phyloP scores from a whole-genome alignment of 176 grass and related monocot species.

The Rhynchospora pubera region DNA sequence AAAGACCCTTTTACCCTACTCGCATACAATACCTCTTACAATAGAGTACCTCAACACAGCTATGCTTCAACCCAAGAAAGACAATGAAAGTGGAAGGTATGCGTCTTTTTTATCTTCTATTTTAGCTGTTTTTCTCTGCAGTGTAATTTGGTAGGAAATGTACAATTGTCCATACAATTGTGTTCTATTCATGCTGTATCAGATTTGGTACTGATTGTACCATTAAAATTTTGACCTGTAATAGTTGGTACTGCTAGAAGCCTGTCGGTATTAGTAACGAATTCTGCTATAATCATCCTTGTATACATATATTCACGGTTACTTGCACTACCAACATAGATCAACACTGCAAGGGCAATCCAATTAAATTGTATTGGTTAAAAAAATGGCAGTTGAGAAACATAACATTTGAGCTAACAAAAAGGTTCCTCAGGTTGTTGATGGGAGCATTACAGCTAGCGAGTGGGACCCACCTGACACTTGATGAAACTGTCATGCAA shows the following conservation, averaged over 20 bases:
- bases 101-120: not conserved
- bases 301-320: not conserved
- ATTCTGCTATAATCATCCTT: not conserved
- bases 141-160: not conserved
- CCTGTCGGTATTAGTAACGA: not conserved
- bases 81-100: constrained; percentile 89
- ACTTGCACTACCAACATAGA: not conserved
- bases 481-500: constrained; percentile 81
- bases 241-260: not conserved
- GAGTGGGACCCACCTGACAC: constrained; percentile 64
- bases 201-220: not conserved
- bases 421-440: constrained; percentile 48
- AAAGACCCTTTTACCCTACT: constrained; percentile 66
- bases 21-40: constrained; percentile 67
- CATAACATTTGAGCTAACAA: not conserved
- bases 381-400: not conserved
- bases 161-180: not conserved
- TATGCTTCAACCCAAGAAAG: constrained; percentile 73
- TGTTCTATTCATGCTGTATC: not conserved
- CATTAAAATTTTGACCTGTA: not conserved
- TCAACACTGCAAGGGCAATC: not conserved
- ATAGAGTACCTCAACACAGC: constrained; percentile 78
- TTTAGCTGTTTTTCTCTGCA: not conserved
- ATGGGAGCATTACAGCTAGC: constrained; percentile 74
- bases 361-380: not conserved